Evolutionary conservation across 108 stramenopile genomes (phyloP).

Genomic region (Epithemia pelagica): DNA sequence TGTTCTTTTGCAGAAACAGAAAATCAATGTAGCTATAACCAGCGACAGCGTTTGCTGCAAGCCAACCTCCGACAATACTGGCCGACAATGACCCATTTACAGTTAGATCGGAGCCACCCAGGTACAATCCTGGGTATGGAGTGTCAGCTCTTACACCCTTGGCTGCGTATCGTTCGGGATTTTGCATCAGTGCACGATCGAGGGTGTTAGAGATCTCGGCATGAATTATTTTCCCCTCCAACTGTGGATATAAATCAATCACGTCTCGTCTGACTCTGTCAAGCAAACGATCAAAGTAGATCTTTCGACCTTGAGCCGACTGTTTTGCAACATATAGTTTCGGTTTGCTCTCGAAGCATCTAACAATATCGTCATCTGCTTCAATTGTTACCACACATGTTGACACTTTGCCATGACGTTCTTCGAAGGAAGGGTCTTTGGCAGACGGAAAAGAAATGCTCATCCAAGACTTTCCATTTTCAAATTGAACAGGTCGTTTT

Average conservation of each 20-base stretch:
- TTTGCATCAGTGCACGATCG: slow-evolving; percentile 66
- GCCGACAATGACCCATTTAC: slow-evolving; percentile 77
- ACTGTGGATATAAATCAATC: slow-evolving; percentile 61
- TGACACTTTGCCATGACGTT: slow-evolving; percentile 52
- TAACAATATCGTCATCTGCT: slow-evolving; percentile 87
- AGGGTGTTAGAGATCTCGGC: slow-evolving; percentile 31
- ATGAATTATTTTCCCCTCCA: slow-evolving; percentile 37
- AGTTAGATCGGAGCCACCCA: slow-evolving; percentile 77
- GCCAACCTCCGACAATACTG: slow-evolving; percentile 68
- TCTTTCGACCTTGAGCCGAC: slow-evolving; percentile 17
- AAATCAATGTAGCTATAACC: slow-evolving; percentile 73
- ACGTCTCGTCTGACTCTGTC: slow-evolving; percentile 58
- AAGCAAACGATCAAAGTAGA: slow-evolving; percentile 39
- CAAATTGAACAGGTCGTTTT: slow-evolving; percentile 45
- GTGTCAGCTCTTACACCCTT: slow-evolving; percentile 78
- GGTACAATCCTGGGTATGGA: slow-evolving; percentile 67
- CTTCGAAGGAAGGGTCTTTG: slow-evolving; percentile 81
- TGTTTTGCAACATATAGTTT: slow-evolving; percentile 56
- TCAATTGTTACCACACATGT: slow-evolving; percentile 88
- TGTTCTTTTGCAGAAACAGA: slow-evolving; percentile 74
- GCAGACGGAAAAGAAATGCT: slow-evolving; percentile 86
- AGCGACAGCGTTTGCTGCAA: slow-evolving; percentile 79
- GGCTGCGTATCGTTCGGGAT: slow-evolving; percentile 73
- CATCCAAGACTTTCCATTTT: slow-evolving; percentile 72
- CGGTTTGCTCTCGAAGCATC: slow-evolving; percentile 75